A percentile compares a stretch with the other conserved stretches of the same genome.
Conservation (phyloP, 768 basidiomycete genomes). For the Tricholoma sp. region DNA sequence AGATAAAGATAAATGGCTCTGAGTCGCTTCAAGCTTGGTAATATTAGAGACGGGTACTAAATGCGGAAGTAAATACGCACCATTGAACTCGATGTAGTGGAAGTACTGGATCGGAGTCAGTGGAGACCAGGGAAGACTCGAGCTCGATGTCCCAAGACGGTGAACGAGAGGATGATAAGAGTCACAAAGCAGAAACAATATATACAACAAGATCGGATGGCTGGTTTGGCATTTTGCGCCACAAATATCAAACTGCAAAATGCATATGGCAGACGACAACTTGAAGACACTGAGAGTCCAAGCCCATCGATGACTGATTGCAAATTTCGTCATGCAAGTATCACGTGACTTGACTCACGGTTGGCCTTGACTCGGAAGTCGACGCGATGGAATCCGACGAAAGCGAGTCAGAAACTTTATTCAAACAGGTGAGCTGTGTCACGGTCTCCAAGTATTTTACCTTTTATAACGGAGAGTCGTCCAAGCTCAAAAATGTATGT, state of each 20-base stretch:
- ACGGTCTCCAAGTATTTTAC: background rate
- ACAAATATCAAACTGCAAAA: too few relatives aligned
- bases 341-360: background rate
- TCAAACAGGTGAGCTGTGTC: conserved; percentile 32
- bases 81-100: background rate
- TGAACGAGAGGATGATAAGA: background rate
- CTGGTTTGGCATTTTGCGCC: background rate
- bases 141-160: too few relatives aligned
- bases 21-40: background rate
- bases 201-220: too few relatives aligned
- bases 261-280: too few relatives aligned
- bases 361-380: background rate
- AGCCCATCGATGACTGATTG: too few relatives aligned
- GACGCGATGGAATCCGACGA: conserved; percentile 13
- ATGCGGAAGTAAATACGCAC: background rate
- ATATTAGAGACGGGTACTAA: background rate
- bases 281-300: too few relatives aligned
- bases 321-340: too few relatives aligned
- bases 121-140: too few relatives aligned
- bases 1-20: background rate
- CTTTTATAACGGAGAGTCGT: background rate
- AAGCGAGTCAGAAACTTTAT: conserved; percentile 25
- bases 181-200: background rate
- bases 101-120: too few relatives aligned
- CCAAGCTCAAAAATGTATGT: conserved; percentile 64